A percentile compares a stretch with the other conserved stretches of the same genome.
phyloP scores from a whole-genome alignment of 2,329 filamentous ascomycete species.

The Exserohilum turcica region DNA sequence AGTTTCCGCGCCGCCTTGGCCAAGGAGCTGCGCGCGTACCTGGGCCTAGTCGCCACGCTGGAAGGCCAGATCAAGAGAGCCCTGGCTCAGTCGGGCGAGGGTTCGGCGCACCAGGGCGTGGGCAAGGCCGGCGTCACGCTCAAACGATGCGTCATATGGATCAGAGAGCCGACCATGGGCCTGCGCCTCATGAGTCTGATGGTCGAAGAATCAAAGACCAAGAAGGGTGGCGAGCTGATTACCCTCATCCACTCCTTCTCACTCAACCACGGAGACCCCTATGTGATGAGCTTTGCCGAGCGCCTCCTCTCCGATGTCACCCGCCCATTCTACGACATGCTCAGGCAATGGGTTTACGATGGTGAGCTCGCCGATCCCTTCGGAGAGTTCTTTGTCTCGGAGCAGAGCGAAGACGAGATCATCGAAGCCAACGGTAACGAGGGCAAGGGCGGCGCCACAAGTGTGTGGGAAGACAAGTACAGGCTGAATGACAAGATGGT shows the following conservation, averaged over 20 bases:
- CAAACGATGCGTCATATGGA: conserved; percentile 97
- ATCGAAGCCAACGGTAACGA: conserved; percentile 49
- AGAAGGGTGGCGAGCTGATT: conserved; percentile 89
- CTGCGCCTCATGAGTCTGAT: conserved; percentile 91
- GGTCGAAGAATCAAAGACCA: conserved; percentile 82
- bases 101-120: conserved; percentile 69
- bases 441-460: conserved; percentile 68
- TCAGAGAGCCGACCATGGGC: conserved; percentile 93
- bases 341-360: conserved; percentile 97
- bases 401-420: conserved; percentile 66
- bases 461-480: conserved; percentile 98
- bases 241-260: conserved; percentile 93
- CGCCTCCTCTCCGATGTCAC: conserved; percentile 85
- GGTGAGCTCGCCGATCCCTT: conserved; percentile 97
- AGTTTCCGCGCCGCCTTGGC: conserved; percentile 87
- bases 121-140: conserved; percentile 89
- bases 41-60: conserved; percentile 86
- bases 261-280: conserved; percentile 90
- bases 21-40: conserved; percentile 83
- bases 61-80: conserved; percentile 90
- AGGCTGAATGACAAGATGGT: conserved; percentile 84
- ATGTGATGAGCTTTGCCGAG: conserved; percentile 91
- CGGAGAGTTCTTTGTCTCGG: conserved; percentile 90
- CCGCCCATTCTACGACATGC: conserved; percentile 92
- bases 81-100: conserved; percentile 72